Base-by-base conservation (phyloP, 2,329 filamentous ascomycete genomes). In the Phaeosphaeria sp. region DNA sequence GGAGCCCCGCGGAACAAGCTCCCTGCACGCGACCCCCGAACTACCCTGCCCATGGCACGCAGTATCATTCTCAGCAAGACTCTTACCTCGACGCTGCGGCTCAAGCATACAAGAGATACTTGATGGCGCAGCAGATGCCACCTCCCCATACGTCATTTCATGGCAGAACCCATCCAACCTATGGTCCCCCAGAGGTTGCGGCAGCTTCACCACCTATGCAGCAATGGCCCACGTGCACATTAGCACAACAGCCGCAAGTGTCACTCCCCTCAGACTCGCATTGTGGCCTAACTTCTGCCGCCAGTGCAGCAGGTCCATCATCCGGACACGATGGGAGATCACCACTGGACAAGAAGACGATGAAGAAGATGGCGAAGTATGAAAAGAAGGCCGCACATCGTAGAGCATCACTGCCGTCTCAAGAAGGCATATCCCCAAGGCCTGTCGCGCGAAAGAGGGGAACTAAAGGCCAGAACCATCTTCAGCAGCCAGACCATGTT, bases 211-310 rank as follows among this genome's bases (percentile, higher is more conserved):
- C 64, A 3, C 43, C 59, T 1, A 46, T 60, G 5, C 60, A 68
- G 17, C 46, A 66, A 49, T 66, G 64, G 64, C 63, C 60, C 1
- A 64, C 63, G 2, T 27, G 56, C 21, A 58, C 54, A 23, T 30
- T 54, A 6, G 22, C n/a, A 22, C n/a, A n/a, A 15, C 44, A 47
- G 27, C 36, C 36, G 5, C n/a, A 17, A 13, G 15, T 17, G 3
- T 17, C 13, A 17, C 36, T 3, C 7, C 7, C 36, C 1, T 17
- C 7, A n/a, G 36, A 6, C 15, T 13, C 7, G 15, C 13, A 4
- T 4, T n/a, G 15, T 15, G 3, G 36, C 2, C 15, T 5, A 39
- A 13, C n/a, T 3, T 39, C 3, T 17, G 15, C 13, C 44, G 10
- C 33, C 23, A 39, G 6, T 30, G 4, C 46, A 17, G 18, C 18